phyloP scores from a whole-genome alignment of 192 early-diverging fungal genomes.

The Phycomyces nitens region DNA sequence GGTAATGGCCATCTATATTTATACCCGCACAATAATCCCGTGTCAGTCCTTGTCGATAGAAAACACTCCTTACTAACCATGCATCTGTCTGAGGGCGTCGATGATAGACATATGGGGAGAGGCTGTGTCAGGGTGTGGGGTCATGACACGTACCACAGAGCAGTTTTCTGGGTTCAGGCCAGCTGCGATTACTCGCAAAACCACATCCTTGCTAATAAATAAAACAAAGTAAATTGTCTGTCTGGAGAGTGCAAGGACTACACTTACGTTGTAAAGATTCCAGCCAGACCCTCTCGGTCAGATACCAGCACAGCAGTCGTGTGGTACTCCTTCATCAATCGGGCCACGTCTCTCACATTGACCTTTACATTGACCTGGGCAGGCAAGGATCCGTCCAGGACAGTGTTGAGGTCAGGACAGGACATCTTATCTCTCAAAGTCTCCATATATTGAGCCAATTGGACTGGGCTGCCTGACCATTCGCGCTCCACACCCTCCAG shows the following conservation, averaged over 20 bases:
- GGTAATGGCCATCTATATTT: slow-evolving; percentile 58
- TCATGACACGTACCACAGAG: slow-evolving; percentile 95
- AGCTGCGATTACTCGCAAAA: slow-evolving; percentile 78
- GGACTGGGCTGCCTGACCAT: slow-evolving; percentile 57
- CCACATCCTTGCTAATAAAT: slow-evolving; percentile 73
- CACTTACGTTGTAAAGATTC: slow-evolving; percentile 63
- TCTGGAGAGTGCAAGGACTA: too few relatives aligned
- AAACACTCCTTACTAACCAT: slow-evolving; percentile 35
- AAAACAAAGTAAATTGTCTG: too few relatives aligned
- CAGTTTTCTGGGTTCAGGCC: slow-evolving; percentile 81
- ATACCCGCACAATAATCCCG: neutral
- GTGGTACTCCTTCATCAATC: slow-evolving; percentile 67
- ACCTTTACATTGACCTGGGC: slow-evolving; percentile 61
- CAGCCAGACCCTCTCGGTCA: slow-evolving; percentile 65
- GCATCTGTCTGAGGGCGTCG: slow-evolving; percentile 78
- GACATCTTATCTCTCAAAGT: slow-evolving; percentile 74
- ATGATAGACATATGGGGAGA: slow-evolving; percentile 61
- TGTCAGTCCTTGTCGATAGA: neutral
- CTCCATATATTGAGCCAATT: slow-evolving; percentile 65
- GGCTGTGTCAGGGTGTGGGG: slow-evolving; percentile 77
- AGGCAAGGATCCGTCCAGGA: slow-evolving; percentile 62
- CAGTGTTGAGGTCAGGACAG: slow-evolving; percentile 83
- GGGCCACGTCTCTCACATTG: slow-evolving; percentile 68
- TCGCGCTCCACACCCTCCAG: slow-evolving; percentile 76
- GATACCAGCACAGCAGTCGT: slow-evolving; percentile 71